These are phyloP conservation scores for Centaurea solstitialis DNA, from an alignment of 129 eudicot genomes.

Conservation along the genomic window DNA sequence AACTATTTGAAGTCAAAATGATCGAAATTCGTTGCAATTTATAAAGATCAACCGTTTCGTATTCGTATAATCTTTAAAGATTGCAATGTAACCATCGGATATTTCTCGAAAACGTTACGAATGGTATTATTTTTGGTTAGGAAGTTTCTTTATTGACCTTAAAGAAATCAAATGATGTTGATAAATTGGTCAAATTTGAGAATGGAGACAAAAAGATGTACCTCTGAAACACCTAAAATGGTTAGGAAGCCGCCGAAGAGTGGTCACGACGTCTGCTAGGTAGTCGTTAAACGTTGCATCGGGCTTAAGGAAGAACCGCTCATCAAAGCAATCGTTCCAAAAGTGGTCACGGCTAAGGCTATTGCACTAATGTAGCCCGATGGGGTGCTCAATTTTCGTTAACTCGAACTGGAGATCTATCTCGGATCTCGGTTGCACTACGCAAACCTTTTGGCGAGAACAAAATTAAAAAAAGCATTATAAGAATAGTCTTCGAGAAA, in stretches of 20 bases:
- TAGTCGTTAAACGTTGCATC: slow-evolving; percentile 85
- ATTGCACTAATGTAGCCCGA: slow-evolving; percentile 86
- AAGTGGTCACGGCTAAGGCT: slow-evolving; percentile 79
- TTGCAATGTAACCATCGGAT: not conserved
- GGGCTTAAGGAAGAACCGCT: slow-evolving; percentile 98
- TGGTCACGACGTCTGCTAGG: slow-evolving; percentile 74
- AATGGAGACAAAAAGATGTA: slow-evolving; percentile 14
- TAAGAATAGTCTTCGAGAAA: not conserved
- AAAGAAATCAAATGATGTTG: slow-evolving; percentile 2
- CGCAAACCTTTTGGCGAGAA: slow-evolving; percentile 59
- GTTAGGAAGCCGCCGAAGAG: slow-evolving; percentile 89
- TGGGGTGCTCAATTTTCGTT: slow-evolving; percentile 76
- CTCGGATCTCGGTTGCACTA: slow-evolving; percentile 97
- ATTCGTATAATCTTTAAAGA: not conserved
- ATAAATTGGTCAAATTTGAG: not conserved
- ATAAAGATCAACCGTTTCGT: not conserved
- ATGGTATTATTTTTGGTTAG: not conserved
- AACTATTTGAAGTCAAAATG: not conserved
- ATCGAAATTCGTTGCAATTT: no score
- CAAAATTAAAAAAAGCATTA: not conserved
- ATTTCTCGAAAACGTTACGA: not conserved
- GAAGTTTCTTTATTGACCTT: slow-evolving; percentile 1
- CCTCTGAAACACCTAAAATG: slow-evolving; percentile 97
- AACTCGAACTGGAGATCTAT: slow-evolving; percentile 87
- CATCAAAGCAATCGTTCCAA: slow-evolving; percentile 86